Conservation (phyloP, 805 yeast species). For the Metschnikowia bowlesiae region DNA sequence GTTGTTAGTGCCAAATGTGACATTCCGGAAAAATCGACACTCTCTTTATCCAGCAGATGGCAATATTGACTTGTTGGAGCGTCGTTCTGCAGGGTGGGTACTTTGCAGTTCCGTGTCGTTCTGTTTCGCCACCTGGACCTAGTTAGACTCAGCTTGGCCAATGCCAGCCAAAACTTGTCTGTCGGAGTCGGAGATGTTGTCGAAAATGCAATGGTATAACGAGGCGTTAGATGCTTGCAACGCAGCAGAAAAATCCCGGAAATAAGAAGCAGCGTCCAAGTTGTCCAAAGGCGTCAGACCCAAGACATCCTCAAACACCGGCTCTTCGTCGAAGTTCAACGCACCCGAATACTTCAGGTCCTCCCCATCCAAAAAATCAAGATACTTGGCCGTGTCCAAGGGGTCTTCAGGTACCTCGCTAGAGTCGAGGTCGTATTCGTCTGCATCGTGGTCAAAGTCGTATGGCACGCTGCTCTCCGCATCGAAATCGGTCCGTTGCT, state of each 20-base stretch:
- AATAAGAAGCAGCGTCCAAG: conserved; percentile 13
- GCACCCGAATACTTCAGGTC: conserved; percentile 33
- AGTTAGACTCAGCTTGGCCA: not conserved
- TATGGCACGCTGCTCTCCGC: conserved; percentile 8
- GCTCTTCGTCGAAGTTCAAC: conserved; percentile 21
- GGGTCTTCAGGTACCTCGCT: conserved; percentile 23
- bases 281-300: conserved; percentile 19
- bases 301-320: conserved; percentile 21
- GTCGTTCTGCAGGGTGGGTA: no score
- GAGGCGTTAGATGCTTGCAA: conserved; percentile 12
- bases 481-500: conserved; percentile 52
- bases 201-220: conserved; percentile 13
- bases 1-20: no score
- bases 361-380: conserved; percentile 46
- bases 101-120: no score
- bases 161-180: conserved; percentile 10
- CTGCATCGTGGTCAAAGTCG: conserved; percentile 9
- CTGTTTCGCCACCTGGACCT: no score
- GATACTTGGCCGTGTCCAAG: conserved; percentile 38
- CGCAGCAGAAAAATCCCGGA: conserved; percentile 13
- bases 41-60: no score
- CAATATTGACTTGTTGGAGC: no score
- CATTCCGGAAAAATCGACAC: no score
- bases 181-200: conserved; percentile 12
- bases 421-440: conserved; percentile 18